Percentiles rank a stretch among this genome's conserved stretches.
Conservation (phyloP, 176 grass and related monocot genomes). For the Oryza longistaminata region DNA sequence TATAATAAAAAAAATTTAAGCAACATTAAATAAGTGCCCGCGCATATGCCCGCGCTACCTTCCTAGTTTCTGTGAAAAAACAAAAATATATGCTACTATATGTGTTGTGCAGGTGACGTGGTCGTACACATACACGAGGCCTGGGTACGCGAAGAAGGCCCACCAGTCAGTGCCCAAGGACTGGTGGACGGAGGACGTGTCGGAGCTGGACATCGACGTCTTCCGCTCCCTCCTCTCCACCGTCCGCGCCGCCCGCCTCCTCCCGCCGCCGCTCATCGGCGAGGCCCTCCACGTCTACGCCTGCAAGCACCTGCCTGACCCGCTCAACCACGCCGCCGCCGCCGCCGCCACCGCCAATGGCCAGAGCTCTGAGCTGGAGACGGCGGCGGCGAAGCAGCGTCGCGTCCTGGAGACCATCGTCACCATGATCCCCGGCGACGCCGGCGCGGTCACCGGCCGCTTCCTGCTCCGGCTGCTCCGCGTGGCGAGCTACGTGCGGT, state of each 20-base stretch:
- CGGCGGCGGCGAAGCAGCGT: slow-evolving; percentile 49
- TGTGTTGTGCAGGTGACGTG: slow-evolving; percentile 71
- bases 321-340: slow-evolving; percentile 3
- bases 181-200: slow-evolving; percentile 98
- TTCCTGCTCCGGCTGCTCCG: slow-evolving; percentile 86
- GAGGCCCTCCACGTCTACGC: slow-evolving; percentile 96
- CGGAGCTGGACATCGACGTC: slow-evolving; percentile 88
- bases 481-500: slow-evolving; percentile 63
- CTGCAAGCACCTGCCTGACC: slow-evolving; percentile 81
- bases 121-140: slow-evolving; percentile 89
- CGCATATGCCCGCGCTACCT: too few species aligned
- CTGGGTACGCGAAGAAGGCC: slow-evolving; percentile 55
- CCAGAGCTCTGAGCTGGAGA: slow-evolving; percentile 56
- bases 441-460: slow-evolving; percentile 60
- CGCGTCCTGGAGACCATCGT: slow-evolving; percentile 81
- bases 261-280: slow-evolving; percentile 77
- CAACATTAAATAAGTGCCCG: too few species aligned
- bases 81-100: too few species aligned
- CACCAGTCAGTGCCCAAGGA: slow-evolving; percentile 75
- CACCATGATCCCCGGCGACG: slow-evolving; percentile 70
- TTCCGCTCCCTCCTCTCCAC: slow-evolving; percentile 80
- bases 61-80: too few species aligned
- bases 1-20: too few species aligned
- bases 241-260: slow-evolving; percentile 56
- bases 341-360: neutral